Evolutionary conservation across 768 basidiomycete genomes (phyloP), one percentile per base, ranked within the genome.

Genomic region (Paxillus ammoniavirescens): DNA sequence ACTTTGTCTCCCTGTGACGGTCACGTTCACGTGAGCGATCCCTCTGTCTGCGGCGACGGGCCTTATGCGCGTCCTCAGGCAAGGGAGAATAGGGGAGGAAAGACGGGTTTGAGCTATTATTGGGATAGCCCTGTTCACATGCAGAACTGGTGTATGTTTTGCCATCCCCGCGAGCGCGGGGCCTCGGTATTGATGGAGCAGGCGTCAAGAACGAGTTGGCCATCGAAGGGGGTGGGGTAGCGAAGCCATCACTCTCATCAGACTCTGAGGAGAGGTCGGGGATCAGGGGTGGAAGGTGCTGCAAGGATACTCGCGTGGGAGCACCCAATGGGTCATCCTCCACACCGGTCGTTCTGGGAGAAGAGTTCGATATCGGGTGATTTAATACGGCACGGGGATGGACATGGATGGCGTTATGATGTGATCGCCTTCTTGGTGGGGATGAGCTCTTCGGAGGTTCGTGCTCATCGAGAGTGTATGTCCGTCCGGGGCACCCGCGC

Each of bases 401-500:
- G 21, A 75, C 67, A 42, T 78, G 76, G 26, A 68, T 72, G 46
- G 75, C 71, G 9, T 23, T 47, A 55, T 63, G 59, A 48, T 61
- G 59, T 35, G 63, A 46, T 40, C 33, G 37, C 35, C 58, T 50
- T 61, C 61, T 49, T 55, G 60, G 35, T 37, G 47, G 58, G 15
- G 55, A 50, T 46, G 57, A 36, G 49, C 56, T 55, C 36, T 2
- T 43, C 57, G 50, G 30, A 55, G 53, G 38, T 60, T 56, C 54
- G 9, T 76, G 36, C 60, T 56, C 80, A 49, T 75, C 79, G 48
- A 81, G 74, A 55, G 71, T 69, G 63, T 88, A 89, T 5, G 86
- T 88, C 57, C 84, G 78, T 26, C 87, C 86, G 47, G 86, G 85
- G 65, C 85, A 87, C 30, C 88, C 88, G 55, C 91, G 83, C 61